Evolutionary conservation across 169 alveolate genomes (phyloP).

Genomic region (Fabrea salina): DNA sequence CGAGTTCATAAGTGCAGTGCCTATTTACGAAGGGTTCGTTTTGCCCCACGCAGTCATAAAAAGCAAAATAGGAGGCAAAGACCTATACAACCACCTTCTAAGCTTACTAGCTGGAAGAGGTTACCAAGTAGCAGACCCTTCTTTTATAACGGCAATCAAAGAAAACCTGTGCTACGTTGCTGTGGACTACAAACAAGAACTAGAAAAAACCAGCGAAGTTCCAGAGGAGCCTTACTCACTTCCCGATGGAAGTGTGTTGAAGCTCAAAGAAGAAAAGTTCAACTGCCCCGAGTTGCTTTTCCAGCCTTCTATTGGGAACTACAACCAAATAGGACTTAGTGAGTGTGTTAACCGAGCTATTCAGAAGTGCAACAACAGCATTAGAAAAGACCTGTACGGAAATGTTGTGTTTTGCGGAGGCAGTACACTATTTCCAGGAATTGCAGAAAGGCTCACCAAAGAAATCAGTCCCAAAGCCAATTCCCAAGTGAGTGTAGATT

Average conservation of each 20-base stretch:
- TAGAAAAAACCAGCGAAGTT: constrained; percentile 45
- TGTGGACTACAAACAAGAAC: constrained; percentile 35
- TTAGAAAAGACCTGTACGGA: constrained; percentile 69
- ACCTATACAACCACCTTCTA: constrained; percentile 79
- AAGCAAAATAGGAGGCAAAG: constrained; percentile 89
- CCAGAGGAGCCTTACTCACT: constrained; percentile 61
- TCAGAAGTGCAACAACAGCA: constrained; percentile 78
- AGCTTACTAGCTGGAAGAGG: constrained; percentile 76
- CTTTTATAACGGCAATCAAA: constrained; percentile 73
- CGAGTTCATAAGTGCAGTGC: constrained; percentile 92
- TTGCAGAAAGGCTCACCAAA: constrained; percentile 80
- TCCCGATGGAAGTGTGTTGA: constrained; percentile 83
- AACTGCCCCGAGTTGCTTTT: constrained; percentile 87
- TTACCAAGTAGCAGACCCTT: constrained; percentile 73
- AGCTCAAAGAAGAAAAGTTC: constrained; percentile 71
- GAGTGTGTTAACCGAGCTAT: constrained; percentile 74
- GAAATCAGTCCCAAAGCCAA: constrained; percentile 68
- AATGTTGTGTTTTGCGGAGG: constrained; percentile 87
- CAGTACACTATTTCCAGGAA: constrained; percentile 76
- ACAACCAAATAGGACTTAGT: constrained; percentile 73
- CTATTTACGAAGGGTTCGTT: constrained; percentile 89
- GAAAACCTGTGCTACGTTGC: constrained; percentile 76
- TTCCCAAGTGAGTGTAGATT: constrained; percentile 94
- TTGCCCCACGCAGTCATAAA: constrained; percentile 86
- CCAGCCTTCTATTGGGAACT: constrained; percentile 76